Base-by-base conservation (phyloP, 2,329 filamentous ascomycete species). In the Xylariales sp. region DNA sequence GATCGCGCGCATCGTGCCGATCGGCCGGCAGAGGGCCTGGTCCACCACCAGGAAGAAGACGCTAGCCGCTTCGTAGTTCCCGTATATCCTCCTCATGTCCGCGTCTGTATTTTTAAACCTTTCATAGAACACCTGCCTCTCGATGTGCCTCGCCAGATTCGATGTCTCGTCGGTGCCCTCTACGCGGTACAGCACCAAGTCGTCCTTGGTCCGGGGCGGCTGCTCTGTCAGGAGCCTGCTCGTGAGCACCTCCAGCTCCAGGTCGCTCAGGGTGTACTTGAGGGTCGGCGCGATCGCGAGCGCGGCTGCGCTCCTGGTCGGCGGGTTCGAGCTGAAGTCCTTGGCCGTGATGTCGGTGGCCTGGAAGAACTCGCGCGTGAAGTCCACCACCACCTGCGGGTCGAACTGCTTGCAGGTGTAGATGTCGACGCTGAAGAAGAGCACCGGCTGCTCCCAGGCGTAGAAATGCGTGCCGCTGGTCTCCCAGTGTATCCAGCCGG, bases 111-210 rank as follows among this genome's bases (percentile, higher is more conserved):
- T 36, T 20, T 32, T 39, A 28, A 45, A 45, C 12, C 30, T 16
- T 25, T 42, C 37, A 29, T 42, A 36, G 27, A 45, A 45, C 3
- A 45, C 42, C 17, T 31, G 29, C 18, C 42, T 40, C 30, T 45
- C 43, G n/a, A 45, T 15, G 21, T 45, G 43, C 11, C 43, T 37
- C n/a, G 31, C 43, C 13, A 45, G 21, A 16, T 45, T 45, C 4
- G 40, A 40, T 11, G 38, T 15, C 14, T 40, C 40, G n/a, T 30
- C 37, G 13, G 14, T 36, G 5, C 43, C 40, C 12, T 42, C 40
- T 3, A 45, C 14, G 18, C 34, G 21, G 28, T 45, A 45, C 11
- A 40, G 10, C 5, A 45, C 23, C 11, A 42, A 29, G 6, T 29
- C 28, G 15, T 45, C 43, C 3, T 19, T 16, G 17, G 33, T 31